Percentiles rank a stretch among this genome's conserved stretches.
Evolutionary conservation across 2,329 filamentous ascomycete species (phyloP).

Genomic region (Sclerotinia glacialis): DNA sequence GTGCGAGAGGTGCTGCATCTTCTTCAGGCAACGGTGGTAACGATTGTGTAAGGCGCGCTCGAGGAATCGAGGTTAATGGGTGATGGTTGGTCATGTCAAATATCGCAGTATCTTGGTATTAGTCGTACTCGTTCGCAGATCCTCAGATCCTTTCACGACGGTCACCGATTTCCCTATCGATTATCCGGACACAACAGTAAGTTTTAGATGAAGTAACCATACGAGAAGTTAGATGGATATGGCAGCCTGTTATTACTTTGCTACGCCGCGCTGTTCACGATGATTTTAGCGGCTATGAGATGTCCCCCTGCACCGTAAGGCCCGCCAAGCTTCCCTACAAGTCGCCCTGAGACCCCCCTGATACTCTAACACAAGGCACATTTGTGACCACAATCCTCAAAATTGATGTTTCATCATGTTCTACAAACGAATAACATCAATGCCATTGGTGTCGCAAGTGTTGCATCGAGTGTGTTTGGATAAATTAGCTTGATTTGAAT

Average conservation of each 20-base stretch:
- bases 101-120: conserved; percentile 2
- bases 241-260: conserved; percentile 11
- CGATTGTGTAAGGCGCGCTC: conserved; percentile 29
- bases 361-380: conserved; percentile 14
- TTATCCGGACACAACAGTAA: conserved; percentile 4
- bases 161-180: conserved; percentile 10
- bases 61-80: conserved; percentile 28
- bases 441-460: conserved; percentile 10
- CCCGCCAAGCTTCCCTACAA: conserved; percentile 9
- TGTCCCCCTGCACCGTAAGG: neutral
- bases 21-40: conserved; percentile 31
- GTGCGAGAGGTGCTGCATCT: conserved; percentile 20
- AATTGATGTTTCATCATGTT: conserved; percentile 18
- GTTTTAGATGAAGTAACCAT: neutral
- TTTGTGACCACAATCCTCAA: conserved; percentile 10
- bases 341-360: conserved; percentile 8
- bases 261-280: conserved; percentile 15
- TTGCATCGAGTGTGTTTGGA: conserved; percentile 4
- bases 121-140: conserved; percentile 16
- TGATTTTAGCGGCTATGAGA: conserved; percentile 17
- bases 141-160: conserved; percentile 15
- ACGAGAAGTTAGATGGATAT: conserved; percentile 4
- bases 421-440: conserved; percentile 1
- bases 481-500: conserved; percentile 2
- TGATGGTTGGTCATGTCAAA: conserved; percentile 28